Conservation (phyloP, 495 filamentous ascomycete genomes). For the Podospora pseudopauciseta region DNA sequence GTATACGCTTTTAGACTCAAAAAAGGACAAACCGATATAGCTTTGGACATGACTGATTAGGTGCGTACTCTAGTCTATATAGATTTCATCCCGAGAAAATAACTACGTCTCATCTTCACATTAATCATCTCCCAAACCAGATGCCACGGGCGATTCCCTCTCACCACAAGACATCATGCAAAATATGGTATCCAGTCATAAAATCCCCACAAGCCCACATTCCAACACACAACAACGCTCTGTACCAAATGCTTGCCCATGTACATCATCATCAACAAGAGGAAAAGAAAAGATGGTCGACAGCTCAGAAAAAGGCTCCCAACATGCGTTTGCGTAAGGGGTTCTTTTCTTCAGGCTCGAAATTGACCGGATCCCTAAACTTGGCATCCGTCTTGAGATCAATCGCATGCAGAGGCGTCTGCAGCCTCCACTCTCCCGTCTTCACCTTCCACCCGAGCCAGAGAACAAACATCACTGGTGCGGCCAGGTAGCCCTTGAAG, state of each 20-base stretch:
- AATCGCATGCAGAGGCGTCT: constrained; percentile 47
- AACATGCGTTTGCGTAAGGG: constrained; percentile 34
- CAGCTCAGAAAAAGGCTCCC: constrained; percentile 31
- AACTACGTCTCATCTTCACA: neutral
- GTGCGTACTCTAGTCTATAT: neutral
- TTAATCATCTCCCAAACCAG: neutral
- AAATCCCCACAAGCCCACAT: neutral
- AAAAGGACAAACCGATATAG: neutral
- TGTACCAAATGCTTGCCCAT: neutral
- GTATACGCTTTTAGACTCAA: neutral
- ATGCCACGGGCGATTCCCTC: neutral
- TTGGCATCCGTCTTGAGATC: constrained; percentile 37
- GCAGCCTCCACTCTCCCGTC: constrained; percentile 67
- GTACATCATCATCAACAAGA: neutral
- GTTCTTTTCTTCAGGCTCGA: constrained; percentile 19
- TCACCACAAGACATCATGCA: neutral
- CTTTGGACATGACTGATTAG: neutral
- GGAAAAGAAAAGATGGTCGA: neutral
- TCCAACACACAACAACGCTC: neutral
- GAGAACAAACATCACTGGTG: constrained; percentile 50
- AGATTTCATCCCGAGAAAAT: neutral
- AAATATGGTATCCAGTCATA: neutral
- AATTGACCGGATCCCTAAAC: constrained; percentile 21
- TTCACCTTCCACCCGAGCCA: constrained; percentile 46
- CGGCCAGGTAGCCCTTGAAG: constrained; percentile 62